Conservation (phyloP, 495 filamentous ascomycete genomes). For the Trichocladium uniseriatum region DNA sequence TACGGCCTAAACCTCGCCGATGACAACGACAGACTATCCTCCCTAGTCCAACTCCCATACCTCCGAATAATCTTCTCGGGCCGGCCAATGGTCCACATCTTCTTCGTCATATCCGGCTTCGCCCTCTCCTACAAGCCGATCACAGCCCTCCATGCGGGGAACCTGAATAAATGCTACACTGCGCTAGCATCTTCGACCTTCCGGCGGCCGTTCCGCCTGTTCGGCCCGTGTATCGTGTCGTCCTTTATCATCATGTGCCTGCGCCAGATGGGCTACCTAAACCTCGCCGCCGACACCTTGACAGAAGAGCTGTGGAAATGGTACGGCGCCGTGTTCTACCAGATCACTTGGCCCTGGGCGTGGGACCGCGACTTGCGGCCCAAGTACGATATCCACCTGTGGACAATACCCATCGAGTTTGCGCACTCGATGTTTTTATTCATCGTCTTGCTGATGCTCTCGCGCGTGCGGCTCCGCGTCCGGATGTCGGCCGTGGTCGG, state of each 20-base stretch:
- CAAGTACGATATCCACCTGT: constrained; percentile 51
- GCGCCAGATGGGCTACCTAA: constrained; percentile 42
- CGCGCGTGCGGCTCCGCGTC: constrained; percentile 38
- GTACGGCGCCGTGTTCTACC: constrained; percentile 37
- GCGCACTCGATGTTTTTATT: constrained; percentile 55
- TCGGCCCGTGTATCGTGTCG: constrained; percentile 50
- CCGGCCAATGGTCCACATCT: constrained; percentile 62
- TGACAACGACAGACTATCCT: constrained; percentile 24
- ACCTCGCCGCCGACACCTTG: constrained; percentile 26
- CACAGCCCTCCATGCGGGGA: constrained; percentile 45
- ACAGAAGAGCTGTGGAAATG: constrained; percentile 41
- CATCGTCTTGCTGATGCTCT: constrained; percentile 45
- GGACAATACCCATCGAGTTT: constrained; percentile 62
- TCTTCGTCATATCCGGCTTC: constrained; percentile 66
- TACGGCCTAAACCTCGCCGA: constrained; percentile 37
- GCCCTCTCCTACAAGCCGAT: constrained; percentile 58
- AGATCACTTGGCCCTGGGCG: constrained; percentile 44
- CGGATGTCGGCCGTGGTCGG: constrained; percentile 38
- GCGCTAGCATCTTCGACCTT: constrained; percentile 53
- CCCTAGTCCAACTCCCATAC: constrained; percentile 53
- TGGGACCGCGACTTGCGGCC: constrained; percentile 47
- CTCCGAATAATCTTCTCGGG: constrained; percentile 54
- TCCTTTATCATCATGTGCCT: constrained; percentile 47
- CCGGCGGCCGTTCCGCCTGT: constrained; percentile 53
- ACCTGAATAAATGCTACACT: constrained; percentile 27